Base-by-base conservation (phyloP, 176 grass and related monocot species). In the Pharus latifolius region DNA sequence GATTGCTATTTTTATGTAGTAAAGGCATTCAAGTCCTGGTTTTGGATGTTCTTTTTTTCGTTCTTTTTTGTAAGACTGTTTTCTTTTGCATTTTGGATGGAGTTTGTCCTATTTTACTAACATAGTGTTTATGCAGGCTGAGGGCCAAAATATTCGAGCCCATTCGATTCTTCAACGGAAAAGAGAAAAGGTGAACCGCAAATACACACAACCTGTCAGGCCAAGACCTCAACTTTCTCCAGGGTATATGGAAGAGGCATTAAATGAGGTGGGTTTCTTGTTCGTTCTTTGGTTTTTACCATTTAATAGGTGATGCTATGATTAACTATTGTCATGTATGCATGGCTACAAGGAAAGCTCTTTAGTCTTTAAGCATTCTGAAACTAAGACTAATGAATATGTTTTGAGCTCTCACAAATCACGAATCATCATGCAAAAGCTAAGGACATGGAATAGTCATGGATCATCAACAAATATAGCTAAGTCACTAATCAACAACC, bases 171-270 rank as follows among this genome's bases (percentile, higher is more conserved):
- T 91, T 75, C 86, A 88, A 69, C 82, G 82, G 56, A 93, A 94
- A 60, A 80, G 56, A 66, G 86, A 90, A 69, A 91, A 91, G 52
- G 90, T 91, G 47, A 93, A 38, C 47, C 87, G 65, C 49, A 98
- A 99, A 59, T 99, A 99, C 77, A 69, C 72, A 65, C 81, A 90
- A 49, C 70, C 84, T 62, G 49, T 47, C 51, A 84, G 78, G 56
- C 84, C 65, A 80, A 84, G 90, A 80, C 45, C 83, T 4, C 76
- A 86, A 26, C 78, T 99, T 57, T 85, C 95, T 78, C 95, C 95
- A 26, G 84, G 82, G 30, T 94, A 84, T 67, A 82, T 94, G 48
- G 95, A 99, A 74, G 95, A 94, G 15, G 95, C 84, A 37, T 38
- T 88, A 78, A 84, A 99, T 83, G 90, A 99, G 90, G 95, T 94